Evolutionary conservation across 164 flowering plant genomes (phyloP), one percentile per base, ranked within the genome.

Genomic region (Umbellularia californica): DNA sequence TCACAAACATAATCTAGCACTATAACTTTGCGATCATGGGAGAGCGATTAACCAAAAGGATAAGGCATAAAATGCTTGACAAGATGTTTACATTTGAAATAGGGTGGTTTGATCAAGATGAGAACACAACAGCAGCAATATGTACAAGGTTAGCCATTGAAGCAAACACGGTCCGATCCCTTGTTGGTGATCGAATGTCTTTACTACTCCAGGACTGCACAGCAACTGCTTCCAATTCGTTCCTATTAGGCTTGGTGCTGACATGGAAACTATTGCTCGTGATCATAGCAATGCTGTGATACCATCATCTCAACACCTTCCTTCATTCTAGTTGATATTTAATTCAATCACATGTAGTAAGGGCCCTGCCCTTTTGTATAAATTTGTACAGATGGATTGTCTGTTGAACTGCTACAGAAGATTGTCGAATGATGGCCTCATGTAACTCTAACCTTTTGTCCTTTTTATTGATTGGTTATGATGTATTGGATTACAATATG

Each of bases 1-100:
- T 88, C 33, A 28, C 86, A 5, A 92, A 89, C 50, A 58, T 92
- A 0, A 12, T 66, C 50, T 97, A 92, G 77, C 98, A 94, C 69
- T 94, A 92, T 65, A 87, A 77, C 63, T 94, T 94, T 70, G 93
- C 90, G 0, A 88, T 86, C 80, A 91, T 92, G 96, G 98, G 98
- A 5, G 97, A 94, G 85, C 50, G 85, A 72, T 68, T 92, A 83
- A 92, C 97, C 0, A 92, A 85, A 81, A 87, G 97, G 81, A 74
- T 94, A 0, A 78, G 98, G 33, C 90, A 91, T 74, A 82, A 84
- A 47, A 94, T 94, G 98, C 76, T 94, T 68, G 80, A 92, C 2
- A 94, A 94, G 84, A 85, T 92, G 12, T 83, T 94, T 3, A 92
- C 97, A 0, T 94, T 92, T 79, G 98, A 94, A 72, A 83, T 94